Conservation (phyloP, 768 basidiomycete genomes). For the Roridomyces roridus region DNA sequence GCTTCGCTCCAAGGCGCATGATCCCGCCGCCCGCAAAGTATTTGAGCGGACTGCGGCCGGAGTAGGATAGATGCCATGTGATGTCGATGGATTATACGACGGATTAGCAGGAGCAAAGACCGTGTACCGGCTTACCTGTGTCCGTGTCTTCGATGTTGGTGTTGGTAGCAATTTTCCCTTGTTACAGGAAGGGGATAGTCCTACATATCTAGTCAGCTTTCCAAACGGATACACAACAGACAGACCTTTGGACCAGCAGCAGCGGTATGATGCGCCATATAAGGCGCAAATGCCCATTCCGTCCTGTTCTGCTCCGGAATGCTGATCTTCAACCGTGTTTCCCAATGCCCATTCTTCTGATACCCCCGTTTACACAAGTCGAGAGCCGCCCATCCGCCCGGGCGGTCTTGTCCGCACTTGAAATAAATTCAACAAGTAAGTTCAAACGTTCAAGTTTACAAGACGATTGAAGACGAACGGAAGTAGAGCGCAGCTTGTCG, state of each 20-base stretch:
- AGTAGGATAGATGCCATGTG: constrained; percentile 39
- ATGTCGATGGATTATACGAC: constrained; percentile 32
- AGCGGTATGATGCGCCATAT: constrained; percentile 25
- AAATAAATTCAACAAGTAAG: too few relatives aligned
- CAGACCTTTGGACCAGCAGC: constrained; percentile 40
- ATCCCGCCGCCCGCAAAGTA: too few relatives aligned
- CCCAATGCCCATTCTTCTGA: constrained; percentile 33
- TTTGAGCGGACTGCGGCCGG: constrained; percentile 32
- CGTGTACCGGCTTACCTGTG: constrained; percentile 8
- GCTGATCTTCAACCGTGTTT: constrained; percentile 35
- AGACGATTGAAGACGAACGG: constrained; percentile 8
- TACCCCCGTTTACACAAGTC: constrained; percentile 32
- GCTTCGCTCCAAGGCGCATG: constrained; percentile 12
- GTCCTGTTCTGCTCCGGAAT: constrained; percentile 17
- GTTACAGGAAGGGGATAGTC: constrained; percentile 40
- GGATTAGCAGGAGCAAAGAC: neutral
- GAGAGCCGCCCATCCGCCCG: constrained; percentile 13
- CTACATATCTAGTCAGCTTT: constrained; percentile 29
- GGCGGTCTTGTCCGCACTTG: constrained; percentile 29
- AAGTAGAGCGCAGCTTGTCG: constrained; percentile 22
- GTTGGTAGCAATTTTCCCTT: constrained; percentile 36
- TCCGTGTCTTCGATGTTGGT: neutral
- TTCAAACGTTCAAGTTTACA: neutral
- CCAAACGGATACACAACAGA: neutral
- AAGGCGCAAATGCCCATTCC: constrained; percentile 39